Conservation (phyloP, 202 grass and related monocot genomes). For the Eragrostis tef region DNA sequence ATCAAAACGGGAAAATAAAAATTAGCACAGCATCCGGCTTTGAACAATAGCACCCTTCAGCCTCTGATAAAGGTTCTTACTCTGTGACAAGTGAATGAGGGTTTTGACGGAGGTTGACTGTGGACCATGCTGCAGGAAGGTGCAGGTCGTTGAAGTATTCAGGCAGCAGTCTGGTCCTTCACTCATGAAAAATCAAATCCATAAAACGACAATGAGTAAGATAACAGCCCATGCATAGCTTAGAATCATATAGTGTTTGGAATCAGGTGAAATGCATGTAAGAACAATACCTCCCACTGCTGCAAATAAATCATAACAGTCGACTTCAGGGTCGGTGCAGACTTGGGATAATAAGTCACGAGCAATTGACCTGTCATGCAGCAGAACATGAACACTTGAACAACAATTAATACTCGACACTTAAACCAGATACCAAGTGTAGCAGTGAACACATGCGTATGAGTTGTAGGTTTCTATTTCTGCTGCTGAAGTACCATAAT, state of each 20-base stretch:
- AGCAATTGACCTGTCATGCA: conserved; percentile 46
- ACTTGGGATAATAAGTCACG: conserved; percentile 42
- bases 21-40: conserved; percentile 14
- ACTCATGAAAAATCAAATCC: conserved; percentile 7
- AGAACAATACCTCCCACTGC: conserved; percentile 46
- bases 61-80: conserved; percentile 37
- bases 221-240: background rate
- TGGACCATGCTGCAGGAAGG: conserved; percentile 56
- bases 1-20: conserved; percentile 6
- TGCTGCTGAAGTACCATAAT: conserved; percentile 13
- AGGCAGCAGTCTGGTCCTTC: conserved; percentile 71
- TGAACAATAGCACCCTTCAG: conserved; percentile 1
- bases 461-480: background rate
- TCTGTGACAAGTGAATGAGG: conserved; percentile 60
- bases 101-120: conserved; percentile 62
- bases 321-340: conserved; percentile 49
- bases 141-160: conserved; percentile 50
- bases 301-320: conserved; percentile 57
- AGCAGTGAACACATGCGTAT: background rate
- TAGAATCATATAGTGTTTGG: background rate
- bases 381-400: conserved; percentile 2
- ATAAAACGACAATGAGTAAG: conserved; percentile 22
- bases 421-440: conserved; percentile 26
- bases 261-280: conserved; percentile 13
- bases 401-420: background rate